Base-by-base conservation (phyloP, 805 yeast genomes). In the Tetrapisispora namnaoensis region DNA sequence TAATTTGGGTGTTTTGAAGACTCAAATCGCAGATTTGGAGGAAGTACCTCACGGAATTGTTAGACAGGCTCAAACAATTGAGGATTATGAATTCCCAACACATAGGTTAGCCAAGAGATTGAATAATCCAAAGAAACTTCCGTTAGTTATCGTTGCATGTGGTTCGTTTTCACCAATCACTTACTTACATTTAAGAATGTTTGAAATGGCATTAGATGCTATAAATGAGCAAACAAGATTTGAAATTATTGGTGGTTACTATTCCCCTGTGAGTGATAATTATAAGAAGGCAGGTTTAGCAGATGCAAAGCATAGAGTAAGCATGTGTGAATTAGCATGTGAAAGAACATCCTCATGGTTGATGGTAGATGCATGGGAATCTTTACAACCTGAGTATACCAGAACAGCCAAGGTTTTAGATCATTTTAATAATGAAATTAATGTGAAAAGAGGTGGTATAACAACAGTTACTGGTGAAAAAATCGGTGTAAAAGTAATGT, bases 331-430 rank as follows among this genome's bases (percentile, higher is more conserved):
- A 65, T 74, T 93, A 61, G 98, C 97, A 0, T 90, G 99, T 67
- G 99, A 93, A 63, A 76, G 99, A 60, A 93, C 99, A 0, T 82
- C 93, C 4, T 82, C 91, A 27, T 93, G 99, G 99, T 74, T 93
- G 37, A 93, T 93, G 99, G 99, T 93, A 28, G 99, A 93, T 66
- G 97, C 98, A 1, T 93, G 99, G 99, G 99, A 93, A 70, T 83
- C 95, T 3, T 72, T 93, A 51, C 99, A 93, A 67, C 86, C 86
- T 1, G 76, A 80, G 42, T 93, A 93, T 66, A 88, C 95, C 27
- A 77, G 99, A 56, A 93, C 99, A 0, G 97, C 98, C 1, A 77
- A 88, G 48, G 99, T 93, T 6, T 74, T 93, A 61, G 99, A 93
- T 65, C 99, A 93, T 67, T 93, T 93, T 69, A 91, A 93, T 67